Evolutionary conservation across 2,329 filamentous ascomycete species (phyloP).

Genomic region (Cytospora paraplurivora): DNA sequence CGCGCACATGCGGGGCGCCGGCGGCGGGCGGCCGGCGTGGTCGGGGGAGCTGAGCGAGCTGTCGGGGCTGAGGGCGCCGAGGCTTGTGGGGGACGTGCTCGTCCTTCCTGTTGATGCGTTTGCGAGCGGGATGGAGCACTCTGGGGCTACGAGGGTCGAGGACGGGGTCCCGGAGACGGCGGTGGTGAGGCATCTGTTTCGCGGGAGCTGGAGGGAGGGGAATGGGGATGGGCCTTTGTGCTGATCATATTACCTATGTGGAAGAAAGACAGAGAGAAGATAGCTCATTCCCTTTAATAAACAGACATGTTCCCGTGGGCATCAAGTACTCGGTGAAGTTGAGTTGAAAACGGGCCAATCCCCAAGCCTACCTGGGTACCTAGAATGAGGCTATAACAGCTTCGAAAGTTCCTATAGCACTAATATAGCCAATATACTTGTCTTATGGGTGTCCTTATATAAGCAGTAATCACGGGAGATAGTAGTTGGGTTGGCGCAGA

Average conservation of each 20-base stretch:
- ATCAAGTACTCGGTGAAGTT: no score
- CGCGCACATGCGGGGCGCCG: slow-evolving; percentile 98
- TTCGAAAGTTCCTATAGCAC: no score
- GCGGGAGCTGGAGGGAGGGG: slow-evolving; percentile 26
- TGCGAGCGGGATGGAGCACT: slow-evolving; percentile 30
- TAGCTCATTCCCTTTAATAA: no score
- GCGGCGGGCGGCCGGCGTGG: neutral
- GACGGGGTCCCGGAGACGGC: slow-evolving; percentile 5
- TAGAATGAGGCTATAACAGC: no score
- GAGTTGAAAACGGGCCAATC: no score
- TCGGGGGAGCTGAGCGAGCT: slow-evolving; percentile 1
- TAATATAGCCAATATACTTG: no score
- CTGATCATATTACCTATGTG: neutral
- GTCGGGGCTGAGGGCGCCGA: slow-evolving; percentile 29
- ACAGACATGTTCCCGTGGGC: no score
- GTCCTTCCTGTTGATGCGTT: slow-evolving; percentile 33
- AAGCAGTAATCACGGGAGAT: no score
- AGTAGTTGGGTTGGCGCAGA: no score
- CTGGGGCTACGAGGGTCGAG: slow-evolving; percentile 23
- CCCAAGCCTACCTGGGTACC: no score
- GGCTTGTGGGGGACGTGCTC: slow-evolving; percentile 31
- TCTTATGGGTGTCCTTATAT: no score
- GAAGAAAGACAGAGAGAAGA: neutral
- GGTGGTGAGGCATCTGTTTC: slow-evolving; percentile 28
- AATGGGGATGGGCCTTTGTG: neutral